phyloP scores from a whole-genome alignment of 2,329 filamentous ascomycete species.

The Cordyceps militaris region DNA sequence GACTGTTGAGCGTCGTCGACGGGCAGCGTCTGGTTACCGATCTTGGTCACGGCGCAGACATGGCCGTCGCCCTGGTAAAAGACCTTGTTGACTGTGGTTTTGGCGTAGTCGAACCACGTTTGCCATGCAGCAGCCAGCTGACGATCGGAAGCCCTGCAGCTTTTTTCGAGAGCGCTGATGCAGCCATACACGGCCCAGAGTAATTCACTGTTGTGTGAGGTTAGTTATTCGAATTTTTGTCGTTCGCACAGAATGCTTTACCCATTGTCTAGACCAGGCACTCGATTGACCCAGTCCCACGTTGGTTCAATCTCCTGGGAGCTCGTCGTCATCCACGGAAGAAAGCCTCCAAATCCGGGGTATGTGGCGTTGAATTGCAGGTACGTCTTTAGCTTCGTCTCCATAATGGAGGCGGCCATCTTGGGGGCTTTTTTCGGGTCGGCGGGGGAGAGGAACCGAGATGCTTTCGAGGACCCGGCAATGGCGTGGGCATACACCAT shows the following conservation, averaged over 20 bases:
- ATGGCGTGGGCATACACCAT: slow-evolving; percentile 37
- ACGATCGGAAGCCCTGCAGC: slow-evolving; percentile 16
- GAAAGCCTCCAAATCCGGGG: slow-evolving; percentile 34
- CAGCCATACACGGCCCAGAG: slow-evolving; percentile 36
- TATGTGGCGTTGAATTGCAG: slow-evolving; percentile 33
- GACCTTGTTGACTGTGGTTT: slow-evolving; percentile 28
- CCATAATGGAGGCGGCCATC: slow-evolving; percentile 30
- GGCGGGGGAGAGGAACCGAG: slow-evolving; percentile 31
- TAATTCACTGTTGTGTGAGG: slow-evolving; percentile 25
- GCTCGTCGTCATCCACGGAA: slow-evolving; percentile 32
- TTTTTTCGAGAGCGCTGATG: slow-evolving; percentile 30
- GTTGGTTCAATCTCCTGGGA: slow-evolving; percentile 26
- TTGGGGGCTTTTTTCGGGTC: slow-evolving; percentile 24
- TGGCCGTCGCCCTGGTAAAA: slow-evolving; percentile 31
- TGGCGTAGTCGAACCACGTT: slow-evolving; percentile 33
- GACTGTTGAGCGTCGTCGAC: slow-evolving; percentile 22
- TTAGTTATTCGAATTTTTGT: not conserved
- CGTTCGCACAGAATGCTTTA: slow-evolving; percentile 13
- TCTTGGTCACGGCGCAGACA: slow-evolving; percentile 33
- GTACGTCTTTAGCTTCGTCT: slow-evolving; percentile 33
- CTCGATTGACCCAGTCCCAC: slow-evolving; percentile 31
- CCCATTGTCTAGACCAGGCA: slow-evolving; percentile 36
- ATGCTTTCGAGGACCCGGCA: slow-evolving; percentile 29
- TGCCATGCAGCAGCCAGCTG: slow-evolving; percentile 31
- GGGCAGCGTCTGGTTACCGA: slow-evolving; percentile 28